These are phyloP conservation scores for Poronia punctata DNA, from an alignment of 495 filamentous ascomycete genomes.

Conservation along the genomic window DNA sequence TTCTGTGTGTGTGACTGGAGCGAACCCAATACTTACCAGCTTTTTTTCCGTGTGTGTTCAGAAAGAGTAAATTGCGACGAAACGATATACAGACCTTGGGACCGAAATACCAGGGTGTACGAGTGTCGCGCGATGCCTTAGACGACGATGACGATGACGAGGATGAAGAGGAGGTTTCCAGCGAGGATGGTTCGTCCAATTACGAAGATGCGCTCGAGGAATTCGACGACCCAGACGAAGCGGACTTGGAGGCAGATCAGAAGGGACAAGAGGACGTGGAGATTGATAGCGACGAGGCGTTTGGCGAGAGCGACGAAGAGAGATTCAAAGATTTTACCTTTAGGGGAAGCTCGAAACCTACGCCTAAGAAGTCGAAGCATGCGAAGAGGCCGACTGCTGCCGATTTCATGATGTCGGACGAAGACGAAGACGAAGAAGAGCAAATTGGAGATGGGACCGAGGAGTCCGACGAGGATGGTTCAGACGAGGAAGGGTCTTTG, in stretches of 20 bases:
- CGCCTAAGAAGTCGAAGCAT: conserved; percentile 17
- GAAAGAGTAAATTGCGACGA: conserved; percentile 81
- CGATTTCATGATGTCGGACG: conserved; percentile 44
- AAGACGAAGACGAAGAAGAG: conserved; percentile 30
- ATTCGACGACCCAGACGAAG: conserved; percentile 40
- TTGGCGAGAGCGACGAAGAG: conserved; percentile 55
- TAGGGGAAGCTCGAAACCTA: conserved; percentile 44
- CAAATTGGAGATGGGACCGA: conserved; percentile 35
- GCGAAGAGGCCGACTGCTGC: conserved; percentile 37
- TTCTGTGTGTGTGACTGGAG: neutral
- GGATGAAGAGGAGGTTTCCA: conserved; percentile 17
- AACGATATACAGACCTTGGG: conserved; percentile 58
- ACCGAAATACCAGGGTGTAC: conserved; percentile 73
- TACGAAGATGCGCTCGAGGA: conserved; percentile 29
- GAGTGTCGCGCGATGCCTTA: conserved; percentile 67
- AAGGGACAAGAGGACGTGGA: conserved; percentile 45
- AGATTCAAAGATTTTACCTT: conserved; percentile 49
- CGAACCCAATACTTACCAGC: conserved; percentile 1
- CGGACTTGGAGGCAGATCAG: conserved; percentile 40
- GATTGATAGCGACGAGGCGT: conserved; percentile 57
- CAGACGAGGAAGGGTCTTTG: conserved; percentile 35
- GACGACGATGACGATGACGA: conserved; percentile 35
- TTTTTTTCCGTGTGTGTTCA: conserved; percentile 24
- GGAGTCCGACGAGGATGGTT: conserved; percentile 27
- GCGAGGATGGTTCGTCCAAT: conserved; percentile 11